phyloP scores from a whole-genome alignment of 805 yeast genomes.

The Candida mattraensis region DNA sequence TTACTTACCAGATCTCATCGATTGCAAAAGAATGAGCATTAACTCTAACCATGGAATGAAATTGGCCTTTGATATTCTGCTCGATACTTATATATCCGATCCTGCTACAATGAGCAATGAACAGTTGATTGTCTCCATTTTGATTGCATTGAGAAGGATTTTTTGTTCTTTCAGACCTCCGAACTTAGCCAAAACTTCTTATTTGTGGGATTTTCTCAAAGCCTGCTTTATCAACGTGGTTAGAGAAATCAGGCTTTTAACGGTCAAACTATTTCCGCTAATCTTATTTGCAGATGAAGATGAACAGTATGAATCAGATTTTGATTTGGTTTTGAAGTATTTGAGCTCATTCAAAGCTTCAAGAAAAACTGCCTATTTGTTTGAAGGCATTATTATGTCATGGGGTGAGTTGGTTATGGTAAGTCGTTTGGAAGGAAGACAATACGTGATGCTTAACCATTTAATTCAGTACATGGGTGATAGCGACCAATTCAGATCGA shows the following conservation, averaged over 20 bases:
- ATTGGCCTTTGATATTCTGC: conserved; percentile 29
- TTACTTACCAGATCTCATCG: conserved; percentile 21
- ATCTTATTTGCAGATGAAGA: conserved; percentile 43
- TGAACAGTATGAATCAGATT: conserved; percentile 41
- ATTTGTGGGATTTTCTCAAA: conserved; percentile 42
- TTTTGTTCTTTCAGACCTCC: conserved; percentile 57
- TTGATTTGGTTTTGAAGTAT: conserved; percentile 43
- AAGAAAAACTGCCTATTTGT: conserved; percentile 38
- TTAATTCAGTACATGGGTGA: conserved; percentile 68
- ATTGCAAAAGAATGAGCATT: conserved; percentile 32
- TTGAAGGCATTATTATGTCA: conserved; percentile 58
- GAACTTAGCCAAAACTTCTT: conserved; percentile 26
- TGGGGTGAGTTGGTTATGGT: conserved; percentile 67
- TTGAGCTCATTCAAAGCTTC: conserved; percentile 44
- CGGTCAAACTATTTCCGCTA: conserved; percentile 54
- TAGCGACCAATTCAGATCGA: conserved; percentile 59
- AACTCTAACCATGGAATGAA: conserved; percentile 17
- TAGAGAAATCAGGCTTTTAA: conserved; percentile 56
- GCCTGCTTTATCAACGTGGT: conserved; percentile 40
- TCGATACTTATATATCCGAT: conserved; percentile 26
- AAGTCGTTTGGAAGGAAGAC: conserved; percentile 59
- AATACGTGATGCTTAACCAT: conserved; percentile 63
- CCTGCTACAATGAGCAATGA: conserved; percentile 19
- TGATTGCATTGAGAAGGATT: conserved; percentile 47
- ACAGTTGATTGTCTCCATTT: conserved; percentile 40